Percentiles rank a stretch among this genome's conserved stretches.
Conservation (phyloP, 2,329 filamentous ascomycete genomes). For the Basipetospora chlamydospora region DNA sequence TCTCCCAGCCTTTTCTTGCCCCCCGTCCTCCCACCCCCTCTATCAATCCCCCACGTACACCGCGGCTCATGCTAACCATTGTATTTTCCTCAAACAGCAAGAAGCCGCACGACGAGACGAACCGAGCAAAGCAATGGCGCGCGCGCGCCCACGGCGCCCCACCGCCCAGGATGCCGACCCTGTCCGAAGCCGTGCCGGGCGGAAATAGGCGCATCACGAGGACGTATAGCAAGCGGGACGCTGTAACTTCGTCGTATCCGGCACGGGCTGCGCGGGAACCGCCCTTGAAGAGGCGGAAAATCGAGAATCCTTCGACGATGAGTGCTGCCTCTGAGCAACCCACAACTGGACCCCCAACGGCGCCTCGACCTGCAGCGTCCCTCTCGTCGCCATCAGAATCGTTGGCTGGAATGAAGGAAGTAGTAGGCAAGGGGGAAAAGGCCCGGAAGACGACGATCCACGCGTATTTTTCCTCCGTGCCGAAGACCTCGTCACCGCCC, state of each 20-base stretch:
- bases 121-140: constrained; percentile 2
- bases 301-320: too few relatives aligned
- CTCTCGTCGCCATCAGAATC: background rate
- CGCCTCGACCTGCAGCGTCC: background rate
- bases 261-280: background rate
- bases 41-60: background rate
- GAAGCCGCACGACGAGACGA: constrained; percentile 5
- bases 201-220: constrained; percentile 12
- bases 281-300: constrained; percentile 1
- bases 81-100: background rate
- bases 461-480: constrained; percentile 1
- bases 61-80: background rate
- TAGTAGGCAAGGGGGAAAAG: constrained; percentile 1
- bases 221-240: constrained; percentile 24
- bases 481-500: too few relatives aligned
- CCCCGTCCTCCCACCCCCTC: too few relatives aligned
- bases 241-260: constrained; percentile 3
- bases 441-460: constrained; percentile 1
- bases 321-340: too few relatives aligned
- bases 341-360: too few relatives aligned
- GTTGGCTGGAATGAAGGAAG: too few relatives aligned
- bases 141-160: background rate
- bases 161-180: background rate
- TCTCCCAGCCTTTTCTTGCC: too few relatives aligned
- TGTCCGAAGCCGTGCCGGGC: too few relatives aligned